Percentiles rank a stretch among this genome's conserved stretches.
Conservation (phyloP, 129 eudicot genomes). For the Glebionis coronaria region DNA sequence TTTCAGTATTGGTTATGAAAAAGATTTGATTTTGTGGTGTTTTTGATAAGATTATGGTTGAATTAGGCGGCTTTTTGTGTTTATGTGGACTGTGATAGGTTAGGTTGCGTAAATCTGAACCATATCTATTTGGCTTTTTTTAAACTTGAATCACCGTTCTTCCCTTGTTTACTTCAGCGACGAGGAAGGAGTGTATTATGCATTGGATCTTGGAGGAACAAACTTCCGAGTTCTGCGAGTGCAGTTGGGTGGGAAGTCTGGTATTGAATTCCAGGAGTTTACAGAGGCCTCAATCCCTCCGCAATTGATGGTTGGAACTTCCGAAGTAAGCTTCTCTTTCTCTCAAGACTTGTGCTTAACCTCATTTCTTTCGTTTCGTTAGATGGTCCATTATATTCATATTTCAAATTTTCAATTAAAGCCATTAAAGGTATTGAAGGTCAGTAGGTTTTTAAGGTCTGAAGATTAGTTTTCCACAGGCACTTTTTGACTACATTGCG, state of each 20-base stretch:
- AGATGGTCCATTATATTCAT: neutral
- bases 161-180: slow-evolving; percentile 39
- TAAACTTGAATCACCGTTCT: slow-evolving; percentile 4
- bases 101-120: no score
- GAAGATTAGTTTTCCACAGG: slow-evolving; percentile 45
- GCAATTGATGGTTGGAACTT: slow-evolving; percentile 74
- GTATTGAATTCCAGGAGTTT: slow-evolving; percentile 66
- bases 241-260: slow-evolving; percentile 64
- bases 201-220: slow-evolving; percentile 97
- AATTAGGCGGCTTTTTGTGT: no score
- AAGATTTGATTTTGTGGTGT: no score
- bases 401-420: neutral
- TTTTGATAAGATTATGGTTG: no score
- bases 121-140: neutral
- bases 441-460: slow-evolving; percentile 17
- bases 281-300: slow-evolving; percentile 84
- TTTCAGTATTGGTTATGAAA: neutral
- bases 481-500: slow-evolving; percentile 81
- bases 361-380: neutral
- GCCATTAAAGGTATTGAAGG: neutral
- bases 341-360: neutral
- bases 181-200: slow-evolving; percentile 86
- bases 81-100: no score
- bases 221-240: slow-evolving; percentile 87
- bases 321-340: slow-evolving; percentile 51